A percentile compares a stretch with the other conserved stretches of the same genome.
Conservation (phyloP, 139 green algal species). For the Marvania coccoides region DNA sequence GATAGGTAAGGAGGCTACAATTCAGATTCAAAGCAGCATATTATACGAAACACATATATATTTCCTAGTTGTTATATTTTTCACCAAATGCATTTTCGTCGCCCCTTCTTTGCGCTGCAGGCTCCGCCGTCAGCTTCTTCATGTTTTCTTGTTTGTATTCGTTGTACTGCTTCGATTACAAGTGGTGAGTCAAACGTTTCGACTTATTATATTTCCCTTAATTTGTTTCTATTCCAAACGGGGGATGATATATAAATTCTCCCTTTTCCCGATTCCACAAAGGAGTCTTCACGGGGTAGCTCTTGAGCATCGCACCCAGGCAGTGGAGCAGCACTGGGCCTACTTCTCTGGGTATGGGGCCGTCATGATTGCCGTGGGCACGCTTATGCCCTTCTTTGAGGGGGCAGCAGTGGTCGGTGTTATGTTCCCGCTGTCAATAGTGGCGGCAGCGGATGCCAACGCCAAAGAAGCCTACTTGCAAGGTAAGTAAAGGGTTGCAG, state of each 20-base stretch:
- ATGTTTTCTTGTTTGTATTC: conserved; percentile 70
- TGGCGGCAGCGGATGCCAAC: conserved; percentile 49
- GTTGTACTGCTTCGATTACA: conserved; percentile 85
- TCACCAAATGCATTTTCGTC: too few species aligned
- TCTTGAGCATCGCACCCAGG: conserved; percentile 46
- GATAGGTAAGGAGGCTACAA: conserved; percentile 29
- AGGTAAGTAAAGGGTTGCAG: too few species aligned
- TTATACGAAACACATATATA: too few species aligned
- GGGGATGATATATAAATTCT: too few species aligned
- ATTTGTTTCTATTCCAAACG: conserved; percentile 58
- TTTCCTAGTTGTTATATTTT: neutral
- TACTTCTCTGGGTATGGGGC: conserved; percentile 73
- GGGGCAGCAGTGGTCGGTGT: conserved; percentile 49
- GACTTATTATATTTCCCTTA: conserved; percentile 32
- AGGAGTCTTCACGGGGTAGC: conserved; percentile 39
- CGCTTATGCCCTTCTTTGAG: conserved; percentile 44
- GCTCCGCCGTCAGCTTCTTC: conserved; percentile 40
- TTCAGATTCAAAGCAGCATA: too few species aligned
- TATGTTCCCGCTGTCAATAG: conserved; percentile 58
- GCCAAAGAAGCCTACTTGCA: conserved; percentile 2
- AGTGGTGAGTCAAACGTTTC: conserved; percentile 35
- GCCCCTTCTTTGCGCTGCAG: conserved; percentile 16
- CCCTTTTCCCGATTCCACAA: too few species aligned
- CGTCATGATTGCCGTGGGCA: conserved; percentile 35
- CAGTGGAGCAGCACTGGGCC: conserved; percentile 67